Base-by-base conservation (phyloP, 1,284 basidiomycete species). In the Trichosporon sp. region DNA sequence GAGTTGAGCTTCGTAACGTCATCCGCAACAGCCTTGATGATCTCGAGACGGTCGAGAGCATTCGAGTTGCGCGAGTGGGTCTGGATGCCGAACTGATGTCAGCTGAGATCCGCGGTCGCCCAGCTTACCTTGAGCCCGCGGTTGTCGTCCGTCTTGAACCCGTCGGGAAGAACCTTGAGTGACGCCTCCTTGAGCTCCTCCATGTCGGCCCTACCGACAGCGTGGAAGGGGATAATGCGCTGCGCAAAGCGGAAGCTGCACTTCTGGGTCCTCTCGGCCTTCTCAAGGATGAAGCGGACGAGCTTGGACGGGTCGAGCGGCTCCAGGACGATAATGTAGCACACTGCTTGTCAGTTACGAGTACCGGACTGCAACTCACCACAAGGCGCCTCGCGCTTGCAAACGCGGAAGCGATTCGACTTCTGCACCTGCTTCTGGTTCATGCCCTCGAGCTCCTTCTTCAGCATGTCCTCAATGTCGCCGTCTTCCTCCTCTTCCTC, bases 1-100 rank as follows among this genome's bases (percentile, higher is more conserved):
- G 66, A 59, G 16, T 74, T 74, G 3, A 82, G 71, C 48, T 75
- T 76, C 12, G 69, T 66, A 2, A 83, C 78, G 32, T 77, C 70
- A 40, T 79, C 78, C 2, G 81, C 81, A 12, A 81, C 75, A 0
- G 76, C 71, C 61, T 77, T 76, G 74, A 83, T 83, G 77, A 81
- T 78, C 14, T 80, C 77, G 69, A 83, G 71, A 21, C 80, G 64
- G 11, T 79, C 78, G 4, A 83, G 65, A 59, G 75, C 76, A 65
- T 75, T 70, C 11, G 80, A 82, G 59, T 76, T 75, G 35, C 81
- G 76, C 5, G 76, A 71, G 66, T 76, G 79, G 3, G 77, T 73
- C 16, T 76, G 71, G 35, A 82, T 78, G 0, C 74, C 81, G 46
- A 79, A 83, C 80, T 83, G 68, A 0, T n/a, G 67, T 69, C 51